Evolutionary conservation across 345 rosid species (phyloP), one percentile per base, ranked within the genome.

Genomic region (Lepidium aucheri): DNA sequence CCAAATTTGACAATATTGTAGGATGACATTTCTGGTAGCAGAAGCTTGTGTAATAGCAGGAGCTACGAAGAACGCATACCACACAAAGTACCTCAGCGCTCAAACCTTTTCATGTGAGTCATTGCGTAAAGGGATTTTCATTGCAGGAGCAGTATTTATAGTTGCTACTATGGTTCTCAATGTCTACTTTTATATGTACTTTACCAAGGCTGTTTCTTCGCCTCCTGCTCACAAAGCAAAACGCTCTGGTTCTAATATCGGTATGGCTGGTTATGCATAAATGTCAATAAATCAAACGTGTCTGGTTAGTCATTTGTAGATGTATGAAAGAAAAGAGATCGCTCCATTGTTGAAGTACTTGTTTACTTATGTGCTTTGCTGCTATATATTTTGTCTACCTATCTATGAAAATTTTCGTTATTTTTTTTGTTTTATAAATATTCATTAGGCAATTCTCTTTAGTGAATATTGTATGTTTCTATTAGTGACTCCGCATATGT

Each of bases 31-130:
- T 78, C 85, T 86, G 63, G 82, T 84, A 57, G 97, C 97, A 3
- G 99, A 90, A 80, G 95, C 93, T 34, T 94, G 99, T 65, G 77
- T 90, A 58, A 74, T 94, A 46, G 99, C 96, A 0, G 97, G 99
- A 67, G 99, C 99, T 0, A 77, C 83, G 1, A 82, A 82, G 76
- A 94, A 94, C 66, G 99, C 99, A 15, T 90, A 90, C 65, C 97
- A 90, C 84, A 94, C 99, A 47, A 88, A 86, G 84, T 94, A 88
- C 67, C 79, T 91, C 13, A 84, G 77, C 16, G 89, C 93, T 1
- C 88, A 88, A 70, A 84, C 88, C 53, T 76, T 94, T 70, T 83
- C 99, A 1, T 94, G 99, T 20, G 91, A 83, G 22, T 58, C 97
- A 32, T 73, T 94, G 72, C 76, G 97, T 53, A 90, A 88, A 79